Evolutionary conservation across 192 early-diverging fungal genomes (phyloP).

Genomic region (Neocallimastix lanati): DNA sequence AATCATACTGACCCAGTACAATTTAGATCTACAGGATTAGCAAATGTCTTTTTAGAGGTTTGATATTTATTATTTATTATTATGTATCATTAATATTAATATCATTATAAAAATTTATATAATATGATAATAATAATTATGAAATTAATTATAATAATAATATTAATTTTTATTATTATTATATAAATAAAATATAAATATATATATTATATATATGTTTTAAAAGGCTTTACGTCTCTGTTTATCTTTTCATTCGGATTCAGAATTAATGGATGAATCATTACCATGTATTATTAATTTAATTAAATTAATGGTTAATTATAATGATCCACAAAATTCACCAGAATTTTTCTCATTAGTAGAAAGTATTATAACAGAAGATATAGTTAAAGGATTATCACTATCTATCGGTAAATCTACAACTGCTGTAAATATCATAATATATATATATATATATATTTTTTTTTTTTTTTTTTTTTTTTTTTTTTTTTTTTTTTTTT

Average conservation of each 20-base stretch:
- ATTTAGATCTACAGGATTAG: neutral
- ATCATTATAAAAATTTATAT: too few relatives aligned
- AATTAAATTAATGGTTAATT: neutral
- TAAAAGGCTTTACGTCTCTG: neutral
- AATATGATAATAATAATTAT: too few relatives aligned
- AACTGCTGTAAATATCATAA: neutral
- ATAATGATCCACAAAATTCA: neutral
- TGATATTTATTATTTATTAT: too few relatives aligned
- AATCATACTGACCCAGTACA: neutral
- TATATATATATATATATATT: too few relatives aligned
- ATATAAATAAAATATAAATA: too few relatives aligned
- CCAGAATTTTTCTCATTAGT: neutral
- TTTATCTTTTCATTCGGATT: neutral
- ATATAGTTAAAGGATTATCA: neutral
- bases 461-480: too few relatives aligned
- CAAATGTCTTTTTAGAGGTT: neutral
- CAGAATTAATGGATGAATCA: neutral
- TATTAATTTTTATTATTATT: too few relatives aligned
- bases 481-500: too few relatives aligned
- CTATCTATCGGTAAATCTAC: neutral
- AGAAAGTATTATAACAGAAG: neutral
- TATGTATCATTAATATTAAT: too few relatives aligned
- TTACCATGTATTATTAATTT: neutral
- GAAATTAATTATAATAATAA: too few relatives aligned
- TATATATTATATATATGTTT: too few relatives aligned